These are phyloP conservation scores for Elongisporangium senticosum DNA, from an alignment of 352 stramenopile species.

Conservation along the genomic window DNA sequence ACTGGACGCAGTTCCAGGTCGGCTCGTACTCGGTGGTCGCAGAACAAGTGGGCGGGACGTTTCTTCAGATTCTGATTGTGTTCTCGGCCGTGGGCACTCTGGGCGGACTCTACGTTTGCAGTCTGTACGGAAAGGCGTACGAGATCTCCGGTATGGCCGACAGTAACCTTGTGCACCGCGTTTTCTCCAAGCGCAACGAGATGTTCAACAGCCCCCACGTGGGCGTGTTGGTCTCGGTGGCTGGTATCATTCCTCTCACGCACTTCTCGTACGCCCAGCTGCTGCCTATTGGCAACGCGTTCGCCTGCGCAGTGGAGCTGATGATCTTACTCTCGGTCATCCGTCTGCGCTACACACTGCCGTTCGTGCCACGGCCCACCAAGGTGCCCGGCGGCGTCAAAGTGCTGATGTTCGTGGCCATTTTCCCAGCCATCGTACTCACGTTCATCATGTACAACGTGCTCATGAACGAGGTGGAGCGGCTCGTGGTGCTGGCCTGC, in stretches of 20 bases:
- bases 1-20: slow-evolving; percentile 81
- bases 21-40: slow-evolving; percentile 84
- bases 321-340: slow-evolving; percentile 88
- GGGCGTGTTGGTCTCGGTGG: slow-evolving; percentile 28
- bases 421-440: slow-evolving; percentile 18
- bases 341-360: slow-evolving; percentile 66
- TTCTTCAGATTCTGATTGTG: slow-evolving; percentile 83
- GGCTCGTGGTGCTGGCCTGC: slow-evolving; percentile 37
- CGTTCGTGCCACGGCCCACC: slow-evolving; percentile 57
- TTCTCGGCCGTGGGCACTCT: slow-evolving; percentile 74
- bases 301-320: slow-evolving; percentile 77
- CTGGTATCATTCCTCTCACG: slow-evolving; percentile 29
- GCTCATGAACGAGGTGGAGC: slow-evolving; percentile 18
- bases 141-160: slow-evolving; percentile 79
- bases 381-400: slow-evolving; percentile 25
- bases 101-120: slow-evolving; percentile 86
- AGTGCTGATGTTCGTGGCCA: slow-evolving; percentile 13
- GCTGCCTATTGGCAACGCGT: slow-evolving; percentile 86
- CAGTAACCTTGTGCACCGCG: slow-evolving; percentile 65
- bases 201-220: slow-evolving; percentile 35
- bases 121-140: slow-evolving; percentile 88
- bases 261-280: slow-evolving; percentile 52
- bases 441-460: slow-evolving; percentile 34
- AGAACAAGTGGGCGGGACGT: slow-evolving; percentile 72
- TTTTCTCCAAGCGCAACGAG: slow-evolving; percentile 58